These are phyloP conservation scores for Triticum aestivum DNA, from an alignment of 176 grass and related monocot species.

Conservation along the genomic window DNA sequence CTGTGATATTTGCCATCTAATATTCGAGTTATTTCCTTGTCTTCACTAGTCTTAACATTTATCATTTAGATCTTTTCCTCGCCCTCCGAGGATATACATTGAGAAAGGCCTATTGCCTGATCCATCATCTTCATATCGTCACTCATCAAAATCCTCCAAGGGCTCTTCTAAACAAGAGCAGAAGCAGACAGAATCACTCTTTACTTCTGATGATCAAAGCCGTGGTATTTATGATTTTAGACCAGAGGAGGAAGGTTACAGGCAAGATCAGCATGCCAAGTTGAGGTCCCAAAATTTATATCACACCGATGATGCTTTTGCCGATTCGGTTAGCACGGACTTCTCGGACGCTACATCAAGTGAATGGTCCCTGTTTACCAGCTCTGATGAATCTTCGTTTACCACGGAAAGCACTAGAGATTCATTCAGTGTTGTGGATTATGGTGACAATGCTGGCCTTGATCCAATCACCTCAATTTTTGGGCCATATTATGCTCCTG, in stretches of 20 bases:
- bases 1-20: not conserved
- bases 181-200: slow-evolving; percentile 27
- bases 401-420: slow-evolving; percentile 98
- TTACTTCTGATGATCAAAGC: slow-evolving; percentile 39
- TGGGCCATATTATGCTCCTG: slow-evolving; percentile 55
- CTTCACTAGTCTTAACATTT: slow-evolving; percentile 34
- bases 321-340: slow-evolving; percentile 56
- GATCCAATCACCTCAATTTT: slow-evolving; percentile 88
- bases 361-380: slow-evolving; percentile 96
- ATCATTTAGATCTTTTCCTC: slow-evolving; percentile 76
- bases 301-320: slow-evolving; percentile 48
- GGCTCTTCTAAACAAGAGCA: slow-evolving; percentile 50
- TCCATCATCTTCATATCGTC: slow-evolving; percentile 37
- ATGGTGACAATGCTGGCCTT: slow-evolving; percentile 61
- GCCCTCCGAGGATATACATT: slow-evolving; percentile 70
- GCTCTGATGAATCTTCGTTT: slow-evolving; percentile 96
- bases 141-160: slow-evolving; percentile 59
- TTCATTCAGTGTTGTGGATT: slow-evolving; percentile 86
- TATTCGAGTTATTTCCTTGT: not conserved
- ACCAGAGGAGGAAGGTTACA: slow-evolving; percentile 35
- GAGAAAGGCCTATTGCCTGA: slow-evolving; percentile 48
- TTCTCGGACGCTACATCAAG: slow-evolving; percentile 91
- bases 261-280: slow-evolving; percentile 33
- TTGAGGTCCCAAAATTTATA: slow-evolving; percentile 43
- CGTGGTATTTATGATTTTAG: slow-evolving; percentile 63